phyloP scores from a whole-genome alignment of 306 rosid genomes.

The Acacia melanoxylon region DNA sequence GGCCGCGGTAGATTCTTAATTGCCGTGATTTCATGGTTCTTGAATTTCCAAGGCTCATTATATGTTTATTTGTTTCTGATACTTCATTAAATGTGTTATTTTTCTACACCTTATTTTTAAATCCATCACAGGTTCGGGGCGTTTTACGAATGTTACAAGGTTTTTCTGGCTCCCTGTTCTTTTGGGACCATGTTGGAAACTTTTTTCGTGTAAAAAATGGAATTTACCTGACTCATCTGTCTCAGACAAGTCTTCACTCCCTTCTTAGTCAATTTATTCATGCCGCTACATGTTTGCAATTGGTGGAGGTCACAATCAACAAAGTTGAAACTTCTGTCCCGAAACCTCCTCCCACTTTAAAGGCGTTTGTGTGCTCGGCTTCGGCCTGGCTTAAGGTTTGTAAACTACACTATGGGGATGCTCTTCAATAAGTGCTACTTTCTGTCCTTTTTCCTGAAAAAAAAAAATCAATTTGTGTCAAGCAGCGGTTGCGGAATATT shows the following conservation, averaged over 20 bases:
- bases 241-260: slow-evolving; percentile 64
- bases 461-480: slow-evolving; percentile 2
- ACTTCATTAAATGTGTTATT: background rate
- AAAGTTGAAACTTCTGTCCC: slow-evolving; percentile 46
- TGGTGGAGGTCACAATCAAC: slow-evolving; percentile 44
- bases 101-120: slow-evolving; percentile 14
- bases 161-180: slow-evolving; percentile 64
- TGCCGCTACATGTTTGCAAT: slow-evolving; percentile 83
- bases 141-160: slow-evolving; percentile 92
- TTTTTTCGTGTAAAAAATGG: slow-evolving; percentile 59
- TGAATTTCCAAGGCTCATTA: background rate
- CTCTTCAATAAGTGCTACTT: background rate
- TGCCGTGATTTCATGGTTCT: slow-evolving; percentile 1
- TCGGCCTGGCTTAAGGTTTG: slow-evolving; percentile 79
- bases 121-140: slow-evolving; percentile 67
- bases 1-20: background rate
- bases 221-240: slow-evolving; percentile 64
- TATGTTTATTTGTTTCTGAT: background rate
- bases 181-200: slow-evolving; percentile 57
- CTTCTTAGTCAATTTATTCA: slow-evolving; percentile 65
- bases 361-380: slow-evolving; percentile 69
- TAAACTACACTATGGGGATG: background rate
- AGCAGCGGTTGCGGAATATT: slow-evolving; percentile 70
- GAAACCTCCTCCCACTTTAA: slow-evolving; percentile 67
- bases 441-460: background rate